Evolutionary conservation across 495 filamentous ascomycete species (phyloP), one percentile per base, ranked within the genome.

Genomic region (Xylaria flabelliformis): DNA sequence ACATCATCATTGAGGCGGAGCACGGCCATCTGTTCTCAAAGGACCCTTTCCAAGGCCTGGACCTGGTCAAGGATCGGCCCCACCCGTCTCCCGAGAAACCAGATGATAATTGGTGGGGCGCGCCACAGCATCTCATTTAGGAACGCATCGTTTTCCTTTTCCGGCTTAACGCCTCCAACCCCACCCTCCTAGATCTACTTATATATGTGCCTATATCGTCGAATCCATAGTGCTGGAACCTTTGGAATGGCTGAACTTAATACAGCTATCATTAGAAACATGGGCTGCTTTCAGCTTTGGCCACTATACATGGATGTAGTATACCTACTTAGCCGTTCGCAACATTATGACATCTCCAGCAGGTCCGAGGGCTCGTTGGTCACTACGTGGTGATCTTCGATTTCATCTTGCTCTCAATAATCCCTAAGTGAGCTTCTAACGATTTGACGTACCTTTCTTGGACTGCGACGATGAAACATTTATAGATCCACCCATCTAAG

Each of bases 81-180:
- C 63, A 17, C 63, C 63, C 63, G 63, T 65, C 42, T 48, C 63
- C 63, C 63, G 39, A 65, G 63, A 17, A 48, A 65, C 63, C 26
- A 65, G 63, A 65, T 65, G 63, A 50, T 48, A 21, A 65, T 65
- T 65, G 21, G 42, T 65, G 63, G 63, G 63, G 63, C 50, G 59
- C 5, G 48, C 29, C 36, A 39, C 6, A 44, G 17, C 34, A 24
- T 59, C 46, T 69, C 48, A 24, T 61, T 39, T 19, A 34, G 48
- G 32, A 17, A 42, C 12, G 7, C 26, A 0, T 17, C 6, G 6
- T 17, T 64, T 29, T 5, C 61, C 39, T 7, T 17, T 44, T 21
- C 26, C 4, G 12, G 39, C 9, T 29, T 64, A 64, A 39, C 8
- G 36, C 7, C 1, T 7, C n/a, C 9, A 3, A 17, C 39, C 61